Evolutionary conservation across 1,139 yeast species (phyloP).

Genomic region (Meyerozyma carpophila): DNA sequence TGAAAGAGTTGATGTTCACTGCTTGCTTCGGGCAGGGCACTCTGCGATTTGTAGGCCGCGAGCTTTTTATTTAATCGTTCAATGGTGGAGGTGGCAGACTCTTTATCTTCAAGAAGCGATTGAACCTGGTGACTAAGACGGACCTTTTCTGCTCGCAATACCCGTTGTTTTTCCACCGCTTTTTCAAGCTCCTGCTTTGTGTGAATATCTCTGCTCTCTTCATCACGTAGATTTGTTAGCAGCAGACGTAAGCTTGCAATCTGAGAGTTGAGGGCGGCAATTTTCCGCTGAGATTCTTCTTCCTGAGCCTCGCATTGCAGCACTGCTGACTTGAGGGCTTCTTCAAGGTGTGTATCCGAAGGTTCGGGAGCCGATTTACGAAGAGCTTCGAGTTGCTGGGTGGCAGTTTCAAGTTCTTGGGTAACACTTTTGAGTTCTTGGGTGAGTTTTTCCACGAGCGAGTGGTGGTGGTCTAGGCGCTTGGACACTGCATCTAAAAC

Average conservation of each 20-base stretch:
- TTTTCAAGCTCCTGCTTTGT: slow-evolving; percentile 34
- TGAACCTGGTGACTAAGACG: slow-evolving; percentile 39
- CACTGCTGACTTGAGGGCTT: neutral
- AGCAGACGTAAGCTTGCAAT: slow-evolving; percentile 8
- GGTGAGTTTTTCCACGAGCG: neutral
- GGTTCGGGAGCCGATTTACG: neutral
- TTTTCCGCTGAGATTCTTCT: slow-evolving; percentile 20
- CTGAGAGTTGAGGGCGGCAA: slow-evolving; percentile 24
- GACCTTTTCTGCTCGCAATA: slow-evolving; percentile 45
- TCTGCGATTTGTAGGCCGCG: slow-evolving; percentile 16
- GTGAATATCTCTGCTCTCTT: slow-evolving; percentile 21
- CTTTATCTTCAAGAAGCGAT: slow-evolving; percentile 32
- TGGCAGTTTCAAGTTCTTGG: too few relatives aligned
- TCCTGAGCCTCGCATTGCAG: slow-evolving; percentile 8
- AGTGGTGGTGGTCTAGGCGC: neutral
- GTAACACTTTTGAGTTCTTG: too few relatives aligned
- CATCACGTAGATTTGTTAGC: slow-evolving; percentile 11
- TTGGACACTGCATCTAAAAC: neutral
- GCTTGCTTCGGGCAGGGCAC: slow-evolving; percentile 12
- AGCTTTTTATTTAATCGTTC: slow-evolving; percentile 28
- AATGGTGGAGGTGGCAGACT: slow-evolving; percentile 25
- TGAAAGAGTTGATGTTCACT: slow-evolving; percentile 22
- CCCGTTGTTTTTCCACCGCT: slow-evolving; percentile 45
- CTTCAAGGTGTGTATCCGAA: neutral
- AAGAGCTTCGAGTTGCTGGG: neutral